These are phyloP conservation scores for Mycena epipterygia DNA, from an alignment of 768 basidiomycete species.

Conservation along the genomic window DNA sequence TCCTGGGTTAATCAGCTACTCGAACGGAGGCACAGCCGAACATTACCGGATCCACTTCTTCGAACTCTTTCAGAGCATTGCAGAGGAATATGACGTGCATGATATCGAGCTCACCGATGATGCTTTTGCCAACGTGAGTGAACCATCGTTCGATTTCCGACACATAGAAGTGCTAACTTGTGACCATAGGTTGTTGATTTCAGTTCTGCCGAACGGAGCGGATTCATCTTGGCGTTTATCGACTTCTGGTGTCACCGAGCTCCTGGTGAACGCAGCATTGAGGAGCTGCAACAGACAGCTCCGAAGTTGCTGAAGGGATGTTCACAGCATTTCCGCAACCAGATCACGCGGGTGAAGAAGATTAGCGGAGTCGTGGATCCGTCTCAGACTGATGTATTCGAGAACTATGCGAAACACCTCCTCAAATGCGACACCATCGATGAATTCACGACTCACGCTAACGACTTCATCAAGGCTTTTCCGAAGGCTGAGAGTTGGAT, in stretches of 20 bases:
- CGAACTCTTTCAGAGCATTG: constrained; percentile 45
- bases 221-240: constrained; percentile 47
- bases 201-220: constrained; percentile 49
- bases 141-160: background rate
- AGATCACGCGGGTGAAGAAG: too few relatives aligned
- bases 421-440: too few relatives aligned
- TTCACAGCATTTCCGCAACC: background rate
- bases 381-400: too few relatives aligned
- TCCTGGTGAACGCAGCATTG: background rate
- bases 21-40: constrained; percentile 46
- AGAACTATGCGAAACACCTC: too few relatives aligned
- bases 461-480: background rate
- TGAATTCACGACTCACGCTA: background rate
- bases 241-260: constrained; percentile 36
- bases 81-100: constrained; percentile 33
- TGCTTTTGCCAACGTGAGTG: constrained; percentile 7
- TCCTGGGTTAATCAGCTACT: constrained; percentile 47
- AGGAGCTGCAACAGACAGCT: constrained; percentile 30
- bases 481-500: background rate
- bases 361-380: too few relatives aligned
- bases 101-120: constrained; percentile 19
- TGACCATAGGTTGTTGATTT: constrained; percentile 49
- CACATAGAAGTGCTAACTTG: background rate
- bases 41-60: constrained; percentile 51
- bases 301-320: constrained; percentile 45